phyloP scores from a whole-genome alignment of 1,284 basidiomycete species.

The Wallemia ichthyophaga region DNA sequence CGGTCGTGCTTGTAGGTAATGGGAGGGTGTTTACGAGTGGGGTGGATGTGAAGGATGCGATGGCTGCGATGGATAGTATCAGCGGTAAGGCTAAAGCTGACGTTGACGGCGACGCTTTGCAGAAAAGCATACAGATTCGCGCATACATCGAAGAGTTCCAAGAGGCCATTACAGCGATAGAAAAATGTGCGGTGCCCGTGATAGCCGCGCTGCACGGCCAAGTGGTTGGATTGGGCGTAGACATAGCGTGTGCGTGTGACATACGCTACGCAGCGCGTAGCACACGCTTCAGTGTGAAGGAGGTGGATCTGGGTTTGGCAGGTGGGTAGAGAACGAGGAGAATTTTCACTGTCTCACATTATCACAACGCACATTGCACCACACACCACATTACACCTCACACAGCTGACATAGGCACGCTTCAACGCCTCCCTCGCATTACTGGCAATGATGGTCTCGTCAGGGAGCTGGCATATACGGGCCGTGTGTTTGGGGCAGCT shows the following conservation, averaged over 20 bases:
- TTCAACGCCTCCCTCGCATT: conserved; percentile 56
- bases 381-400: background rate
- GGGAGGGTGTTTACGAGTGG: background rate
- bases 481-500: conserved; percentile 31
- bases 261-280: conserved; percentile 39
- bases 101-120: too few species aligned
- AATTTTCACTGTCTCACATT: background rate
- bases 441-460: conserved; percentile 48
- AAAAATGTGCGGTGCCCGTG: conserved; percentile 48
- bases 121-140: too few species aligned
- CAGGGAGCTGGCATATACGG: conserved; percentile 50
- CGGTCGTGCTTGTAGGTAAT: background rate
- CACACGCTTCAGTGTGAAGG: conserved; percentile 44
- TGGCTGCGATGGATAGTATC: background rate
- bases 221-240: conserved; percentile 39
- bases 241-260: conserved; percentile 53
- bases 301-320: conserved; percentile 10
- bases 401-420: conserved; percentile 65
- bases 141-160: conserved; percentile 26
- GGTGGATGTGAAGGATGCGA: background rate
- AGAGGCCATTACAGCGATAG: conserved; percentile 33
- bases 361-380: too few species aligned
- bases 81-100: too few species aligned
- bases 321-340: conserved; percentile 1
- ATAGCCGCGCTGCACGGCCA: conserved; percentile 54